Base-by-base conservation (phyloP, 768 basidiomycete genomes). In the Kwoniella sp. region DNA sequence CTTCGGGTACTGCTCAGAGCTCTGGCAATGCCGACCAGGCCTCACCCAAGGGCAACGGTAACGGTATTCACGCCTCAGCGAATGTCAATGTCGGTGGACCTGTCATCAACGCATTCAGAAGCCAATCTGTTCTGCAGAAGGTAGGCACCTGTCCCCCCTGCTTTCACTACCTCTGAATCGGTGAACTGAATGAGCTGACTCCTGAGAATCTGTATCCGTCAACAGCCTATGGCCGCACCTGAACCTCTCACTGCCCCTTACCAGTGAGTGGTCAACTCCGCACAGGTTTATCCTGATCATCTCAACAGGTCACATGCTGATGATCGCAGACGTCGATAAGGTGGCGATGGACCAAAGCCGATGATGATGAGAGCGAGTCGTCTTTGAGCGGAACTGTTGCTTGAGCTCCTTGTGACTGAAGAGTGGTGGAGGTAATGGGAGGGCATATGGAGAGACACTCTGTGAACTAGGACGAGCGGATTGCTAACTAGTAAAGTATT, bases 181-280 rank as follows among this genome's bases (percentile, higher is more conserved):
- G 10, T 17, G n/a, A 6, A 24, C 13, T 40, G 2, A 9, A 24
- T 51, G 12, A 25, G 30, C 33, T 33, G 37, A 22, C 44, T 33
- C 27, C 8, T 19, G 6, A n/a, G n/a, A n/a, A 10, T 8, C 4
- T 29, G 25, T 21, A 25, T 2, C 27, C 27, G 8, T 19, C 10
- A 19, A 21, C 22, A 62, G 51, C 60, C 60, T 44, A 62, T 62
- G 60, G 25, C 53, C 37, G 60, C 52, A 13, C 60, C 51, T 24
- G 60, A 62, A 9, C 55, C 50, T 10, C 26, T 54, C 17, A 62
- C 60, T n/a, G 60, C 60, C 40, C 60, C 60, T 29, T 62, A 62
- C 48, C 25, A 62, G 60, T 62, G 37, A 62, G 60, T 54, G 30
- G n/a, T 12, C 19, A 6, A 22, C 36, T 33, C 51, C n/a, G n/a